These are phyloP conservation scores for Lepidium campestre DNA, from an alignment of 441 rosid genomes.

Conservation along the genomic window DNA sequence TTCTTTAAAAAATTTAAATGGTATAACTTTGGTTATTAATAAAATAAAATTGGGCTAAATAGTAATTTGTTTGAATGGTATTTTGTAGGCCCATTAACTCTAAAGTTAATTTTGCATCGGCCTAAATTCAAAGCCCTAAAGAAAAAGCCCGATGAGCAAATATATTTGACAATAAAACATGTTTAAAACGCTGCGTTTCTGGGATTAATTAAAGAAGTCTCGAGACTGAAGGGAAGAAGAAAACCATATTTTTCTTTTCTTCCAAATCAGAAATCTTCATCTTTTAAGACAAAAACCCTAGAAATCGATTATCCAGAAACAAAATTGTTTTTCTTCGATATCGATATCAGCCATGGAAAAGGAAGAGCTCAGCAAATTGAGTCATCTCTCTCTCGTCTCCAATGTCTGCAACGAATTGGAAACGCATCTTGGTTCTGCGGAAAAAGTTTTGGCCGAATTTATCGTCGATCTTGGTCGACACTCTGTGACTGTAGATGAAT, in stretches of 20 bases:
- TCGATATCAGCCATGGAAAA: slow-evolving; percentile 15
- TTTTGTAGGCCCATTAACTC: not conserved
- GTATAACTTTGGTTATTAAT: not conserved
- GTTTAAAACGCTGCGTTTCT: not conserved
- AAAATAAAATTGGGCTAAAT: not conserved
- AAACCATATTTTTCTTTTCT: not conserved
- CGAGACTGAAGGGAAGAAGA: too few species aligned
- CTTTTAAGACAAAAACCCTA: not conserved
- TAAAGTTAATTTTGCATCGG: not conserved
- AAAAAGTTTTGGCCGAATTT: slow-evolving; percentile 65
- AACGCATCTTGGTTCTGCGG: slow-evolving; percentile 61
- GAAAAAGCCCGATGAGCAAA: not conserved
- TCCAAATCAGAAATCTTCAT: not conserved
- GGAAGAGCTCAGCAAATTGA: slow-evolving; percentile 49
- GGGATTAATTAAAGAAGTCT: too few species aligned
- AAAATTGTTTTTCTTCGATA: not conserved
- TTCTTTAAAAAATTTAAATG: too few species aligned
- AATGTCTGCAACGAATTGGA: slow-evolving; percentile 76
- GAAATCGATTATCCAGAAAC: slow-evolving; percentile 2
- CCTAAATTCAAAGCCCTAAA: not conserved
- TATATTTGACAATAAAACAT: too few species aligned
- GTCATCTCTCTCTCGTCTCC: slow-evolving; percentile 73
- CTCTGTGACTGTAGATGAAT: slow-evolving; percentile 50
- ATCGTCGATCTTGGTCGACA: slow-evolving; percentile 53
- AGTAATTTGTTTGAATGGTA: not conserved